Evolutionary conservation across 176 grass and related monocot genomes (phyloP).

Genomic region (Alopecurus myosuroides): DNA sequence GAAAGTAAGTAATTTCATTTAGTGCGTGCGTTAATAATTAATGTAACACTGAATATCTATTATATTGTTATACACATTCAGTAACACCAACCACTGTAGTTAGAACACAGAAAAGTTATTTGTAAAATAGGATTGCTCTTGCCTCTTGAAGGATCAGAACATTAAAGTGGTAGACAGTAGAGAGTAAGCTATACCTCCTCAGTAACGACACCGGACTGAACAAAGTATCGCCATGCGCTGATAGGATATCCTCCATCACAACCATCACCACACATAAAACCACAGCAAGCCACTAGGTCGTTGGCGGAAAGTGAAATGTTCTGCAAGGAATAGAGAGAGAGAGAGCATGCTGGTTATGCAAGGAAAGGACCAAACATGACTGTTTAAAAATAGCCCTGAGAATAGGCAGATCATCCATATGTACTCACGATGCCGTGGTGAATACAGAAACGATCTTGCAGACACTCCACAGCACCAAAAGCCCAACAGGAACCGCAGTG

Average conservation of each 20-base stretch:
- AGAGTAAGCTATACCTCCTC: slow-evolving; percentile 61
- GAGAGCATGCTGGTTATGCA: background rate
- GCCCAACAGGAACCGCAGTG: slow-evolving; percentile 97
- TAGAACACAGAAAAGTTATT: background rate
- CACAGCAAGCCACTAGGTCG: slow-evolving; percentile 87
- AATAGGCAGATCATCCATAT: background rate
- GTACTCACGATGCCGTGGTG: slow-evolving; percentile 51
- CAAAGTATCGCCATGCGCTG: slow-evolving; percentile 77
- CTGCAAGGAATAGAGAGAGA: slow-evolving; percentile 39
- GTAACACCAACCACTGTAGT: background rate
- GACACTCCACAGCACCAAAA: slow-evolving; percentile 85
- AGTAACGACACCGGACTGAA: slow-evolving; percentile 84
- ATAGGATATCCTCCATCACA: slow-evolving; percentile 97
- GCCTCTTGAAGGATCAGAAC: background rate
- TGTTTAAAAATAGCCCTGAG: background rate
- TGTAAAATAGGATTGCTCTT: background rate
- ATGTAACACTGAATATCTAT: background rate
- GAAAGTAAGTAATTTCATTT: background rate
- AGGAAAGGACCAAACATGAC: background rate
- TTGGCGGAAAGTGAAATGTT: slow-evolving; percentile 85
- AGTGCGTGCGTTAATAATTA: background rate
- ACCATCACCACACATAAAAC: slow-evolving; percentile 92
- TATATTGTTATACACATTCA: background rate
- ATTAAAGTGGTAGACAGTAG: background rate
- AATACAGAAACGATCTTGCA: slow-evolving; percentile 94